Conservation (phyloP, 345 rosid species). For the Bruguiera sexangula region DNA sequence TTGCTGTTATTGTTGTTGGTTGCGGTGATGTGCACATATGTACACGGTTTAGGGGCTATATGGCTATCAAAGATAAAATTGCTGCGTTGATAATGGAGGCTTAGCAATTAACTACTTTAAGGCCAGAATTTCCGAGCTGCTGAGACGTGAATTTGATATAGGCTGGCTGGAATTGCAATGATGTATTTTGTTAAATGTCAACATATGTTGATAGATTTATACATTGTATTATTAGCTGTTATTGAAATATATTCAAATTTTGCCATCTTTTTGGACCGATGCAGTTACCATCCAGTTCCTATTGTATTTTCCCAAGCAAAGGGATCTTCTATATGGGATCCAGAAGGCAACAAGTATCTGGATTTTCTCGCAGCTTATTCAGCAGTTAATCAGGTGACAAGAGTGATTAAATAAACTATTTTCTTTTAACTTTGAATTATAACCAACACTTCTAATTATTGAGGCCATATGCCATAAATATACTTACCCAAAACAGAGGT, state of each 20-base stretch:
- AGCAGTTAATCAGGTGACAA: slow-evolving; percentile 83
- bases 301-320: slow-evolving; percentile 89
- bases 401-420: not conserved
- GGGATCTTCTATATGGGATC: slow-evolving; percentile 84
- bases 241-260: not conserved
- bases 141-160: no score
- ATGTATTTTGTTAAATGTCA: not conserved
- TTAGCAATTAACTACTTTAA: no score
- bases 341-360: slow-evolving; percentile 85
- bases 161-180: no score
- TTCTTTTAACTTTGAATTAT: not conserved
- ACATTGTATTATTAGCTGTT: not conserved
- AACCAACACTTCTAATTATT: no score
- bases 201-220: not conserved
- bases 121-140: no score
- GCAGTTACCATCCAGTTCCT: slow-evolving; percentile 94
- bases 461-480: no score
- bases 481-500: no score
- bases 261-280: slow-evolving; percentile 17
- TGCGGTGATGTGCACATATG: no score
- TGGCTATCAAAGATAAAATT: no score
- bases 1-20: no score
- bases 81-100: no score
- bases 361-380: slow-evolving; percentile 95
- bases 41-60: no score